These are phyloP conservation scores for Blastomyces parvus DNA, from an alignment of 2,329 filamentous ascomycete genomes.

Conservation along the genomic window DNA sequence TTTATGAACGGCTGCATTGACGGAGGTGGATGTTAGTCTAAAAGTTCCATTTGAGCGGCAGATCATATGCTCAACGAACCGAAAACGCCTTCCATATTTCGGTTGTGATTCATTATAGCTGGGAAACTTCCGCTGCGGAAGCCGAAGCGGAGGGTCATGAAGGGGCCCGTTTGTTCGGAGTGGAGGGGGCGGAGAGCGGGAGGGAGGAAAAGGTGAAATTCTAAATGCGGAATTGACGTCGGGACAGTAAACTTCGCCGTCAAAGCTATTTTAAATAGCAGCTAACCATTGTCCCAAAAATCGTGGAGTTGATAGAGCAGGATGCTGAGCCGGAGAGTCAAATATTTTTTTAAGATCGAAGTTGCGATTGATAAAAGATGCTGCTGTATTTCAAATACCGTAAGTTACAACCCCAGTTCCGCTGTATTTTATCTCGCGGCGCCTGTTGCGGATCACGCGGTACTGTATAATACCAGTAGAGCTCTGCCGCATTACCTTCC, in stretches of 20 bases:
- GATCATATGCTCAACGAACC: conserved; percentile 35
- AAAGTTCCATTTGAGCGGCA: conserved; percentile 14
- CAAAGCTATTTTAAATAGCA: not conserved
- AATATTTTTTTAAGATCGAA: not conserved
- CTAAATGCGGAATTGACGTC: no score
- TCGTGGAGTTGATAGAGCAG: not conserved
- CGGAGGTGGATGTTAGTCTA: not conserved
- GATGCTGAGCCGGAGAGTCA: not conserved
- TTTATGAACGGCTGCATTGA: conserved; percentile 78
- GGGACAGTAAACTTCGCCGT: not conserved
- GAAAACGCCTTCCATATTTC: conserved; percentile 54
- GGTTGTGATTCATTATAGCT: conserved; percentile 34
- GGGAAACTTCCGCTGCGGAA: conserved; percentile 25
- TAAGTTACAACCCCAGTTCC: not conserved
- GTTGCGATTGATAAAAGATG: not conserved
- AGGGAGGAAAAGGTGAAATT: not conserved
- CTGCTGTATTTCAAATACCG: not conserved
- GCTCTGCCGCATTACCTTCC: not conserved
- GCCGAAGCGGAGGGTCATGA: conserved; percentile 26
- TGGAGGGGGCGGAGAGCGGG: not conserved
- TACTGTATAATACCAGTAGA: not conserved
- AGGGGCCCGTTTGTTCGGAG: not conserved
- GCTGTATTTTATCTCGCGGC: no score
- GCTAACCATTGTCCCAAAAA: not conserved
- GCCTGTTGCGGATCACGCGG: not conserved